Conservation (phyloP, 768 basidiomycete genomes). For the Melanogaster broomeanus region DNA sequence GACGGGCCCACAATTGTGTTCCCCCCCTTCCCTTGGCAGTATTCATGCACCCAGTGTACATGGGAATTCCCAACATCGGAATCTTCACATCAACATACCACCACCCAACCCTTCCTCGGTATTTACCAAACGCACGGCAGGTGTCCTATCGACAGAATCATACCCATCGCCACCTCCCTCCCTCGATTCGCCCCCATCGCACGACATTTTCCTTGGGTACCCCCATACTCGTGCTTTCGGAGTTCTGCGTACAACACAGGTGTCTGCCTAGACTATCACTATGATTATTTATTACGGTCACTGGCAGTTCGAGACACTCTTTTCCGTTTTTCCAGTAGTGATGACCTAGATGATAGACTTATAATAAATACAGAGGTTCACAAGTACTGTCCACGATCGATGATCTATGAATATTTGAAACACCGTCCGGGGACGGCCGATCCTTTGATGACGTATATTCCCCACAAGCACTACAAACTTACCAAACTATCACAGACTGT, state of each 20-base stretch:
- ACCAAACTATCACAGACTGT: too few relatives aligned
- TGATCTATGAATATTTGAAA: too few relatives aligned
- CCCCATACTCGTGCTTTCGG: constrained; percentile 1
- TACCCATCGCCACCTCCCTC: constrained; percentile 53
- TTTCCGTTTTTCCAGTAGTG: too few relatives aligned
- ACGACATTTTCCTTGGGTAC: constrained; percentile 15
- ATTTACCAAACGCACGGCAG: constrained; percentile 24
- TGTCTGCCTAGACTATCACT: constrained; percentile 16
- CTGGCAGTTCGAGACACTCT: too few relatives aligned
- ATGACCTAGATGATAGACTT: too few relatives aligned
- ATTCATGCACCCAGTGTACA: constrained; percentile 3
- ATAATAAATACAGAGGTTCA: too few relatives aligned
- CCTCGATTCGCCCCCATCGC: constrained; percentile 23
- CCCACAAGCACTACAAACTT: too few relatives aligned
- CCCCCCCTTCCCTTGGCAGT: constrained; percentile 4
- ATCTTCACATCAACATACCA: constrained; percentile 12
- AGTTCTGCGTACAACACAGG: constrained; percentile 13
- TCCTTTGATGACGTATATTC: too few relatives aligned
- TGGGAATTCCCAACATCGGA: constrained; percentile 15
- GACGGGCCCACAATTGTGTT: constrained; percentile 18
- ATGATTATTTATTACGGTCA: constrained; percentile 24
- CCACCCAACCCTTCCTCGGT: constrained; percentile 19
- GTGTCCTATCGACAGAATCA: constrained; percentile 36
- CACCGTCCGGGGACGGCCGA: too few relatives aligned
- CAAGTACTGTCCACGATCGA: too few relatives aligned